These are phyloP conservation scores for Balakata baccata DNA, from an alignment of 345 rosid species.

Conservation along the genomic window DNA sequence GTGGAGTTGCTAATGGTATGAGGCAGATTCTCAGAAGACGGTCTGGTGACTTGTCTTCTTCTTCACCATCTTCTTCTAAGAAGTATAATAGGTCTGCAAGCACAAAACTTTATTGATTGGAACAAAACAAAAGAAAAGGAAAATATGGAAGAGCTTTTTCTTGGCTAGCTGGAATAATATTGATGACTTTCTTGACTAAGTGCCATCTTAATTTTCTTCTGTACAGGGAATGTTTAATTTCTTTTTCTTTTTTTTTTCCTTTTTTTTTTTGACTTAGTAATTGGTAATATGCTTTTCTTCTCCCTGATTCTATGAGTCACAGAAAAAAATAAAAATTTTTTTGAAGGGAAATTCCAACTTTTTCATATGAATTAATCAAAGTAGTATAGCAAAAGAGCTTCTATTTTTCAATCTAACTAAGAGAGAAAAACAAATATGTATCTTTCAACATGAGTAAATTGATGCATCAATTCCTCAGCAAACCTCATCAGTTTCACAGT, in stretches of 20 bases:
- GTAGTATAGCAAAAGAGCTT: neutral
- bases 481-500: no score
- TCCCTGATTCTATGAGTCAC: neutral
- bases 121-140: slow-evolving; percentile 12
- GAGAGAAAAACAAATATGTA: no score
- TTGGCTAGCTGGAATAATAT: neutral
- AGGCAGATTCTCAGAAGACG: slow-evolving; percentile 91
- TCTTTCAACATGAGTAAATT: neutral
- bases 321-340: neutral
- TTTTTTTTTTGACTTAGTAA: neutral
- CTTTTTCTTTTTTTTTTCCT: neutral
- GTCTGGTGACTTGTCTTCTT: slow-evolving; percentile 57
- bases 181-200: slow-evolving; percentile 14
- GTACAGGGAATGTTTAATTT: slow-evolving; percentile 20
- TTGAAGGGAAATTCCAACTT: neutral
- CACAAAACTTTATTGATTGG: slow-evolving; percentile 41
- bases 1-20: slow-evolving; percentile 88
- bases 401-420: no score
- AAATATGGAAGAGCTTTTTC: neutral
- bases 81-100: slow-evolving; percentile 65
- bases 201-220: slow-evolving; percentile 9
- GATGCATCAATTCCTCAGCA: neutral
- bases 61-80: slow-evolving; percentile 51
- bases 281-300: slow-evolving; percentile 7
- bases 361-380: neutral